These are phyloP conservation scores for Penicillium bovifimosum DNA, from an alignment of 495 filamentous ascomycete species.

Conservation along the genomic window DNA sequence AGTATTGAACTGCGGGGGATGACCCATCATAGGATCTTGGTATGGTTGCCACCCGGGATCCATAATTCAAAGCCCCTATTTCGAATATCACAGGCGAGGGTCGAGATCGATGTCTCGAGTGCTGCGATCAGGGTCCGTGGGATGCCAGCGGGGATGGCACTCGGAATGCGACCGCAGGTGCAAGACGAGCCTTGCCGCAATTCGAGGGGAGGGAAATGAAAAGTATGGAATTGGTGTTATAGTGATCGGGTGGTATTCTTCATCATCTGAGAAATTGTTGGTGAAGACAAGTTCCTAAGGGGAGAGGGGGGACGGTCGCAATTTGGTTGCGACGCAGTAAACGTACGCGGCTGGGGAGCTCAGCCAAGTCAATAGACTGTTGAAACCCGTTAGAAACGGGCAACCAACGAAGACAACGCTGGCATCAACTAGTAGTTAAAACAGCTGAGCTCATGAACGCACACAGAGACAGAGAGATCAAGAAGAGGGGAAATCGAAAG, in stretches of 20 bases:
- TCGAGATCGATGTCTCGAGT: slow-evolving; percentile 22
- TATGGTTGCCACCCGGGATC: slow-evolving; percentile 52
- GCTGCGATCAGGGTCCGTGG: slow-evolving; percentile 31
- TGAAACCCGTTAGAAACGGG: not conserved
- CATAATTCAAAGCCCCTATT: slow-evolving; percentile 26
- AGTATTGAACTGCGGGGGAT: slow-evolving; percentile 39
- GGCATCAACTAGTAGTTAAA: not conserved
- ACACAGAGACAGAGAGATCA: not conserved
- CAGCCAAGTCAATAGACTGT: slow-evolving; percentile 3
- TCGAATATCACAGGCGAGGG: slow-evolving; percentile 1
- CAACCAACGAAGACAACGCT: not conserved
- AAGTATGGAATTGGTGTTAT: slow-evolving; percentile 21
- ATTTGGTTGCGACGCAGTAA: slow-evolving; percentile 13
- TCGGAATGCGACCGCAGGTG: slow-evolving; percentile 25
- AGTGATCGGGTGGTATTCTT: slow-evolving; percentile 16
- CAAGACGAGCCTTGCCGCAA: slow-evolving; percentile 16
- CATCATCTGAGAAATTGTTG: slow-evolving; percentile 28
- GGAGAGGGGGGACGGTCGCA: slow-evolving; percentile 16
- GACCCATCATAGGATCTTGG: slow-evolving; percentile 42
- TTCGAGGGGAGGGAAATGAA: slow-evolving; percentile 14
- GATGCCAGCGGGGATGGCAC: slow-evolving; percentile 28
- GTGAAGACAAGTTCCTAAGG: slow-evolving; percentile 6
- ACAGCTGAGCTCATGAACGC: not conserved
- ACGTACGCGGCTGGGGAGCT: slow-evolving; percentile 7
- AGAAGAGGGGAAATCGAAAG: slow-evolving; percentile 3